Conservation (phyloP, 2,329 filamentous ascomycete genomes). For the Colletotrichum sansevieriae region DNA sequence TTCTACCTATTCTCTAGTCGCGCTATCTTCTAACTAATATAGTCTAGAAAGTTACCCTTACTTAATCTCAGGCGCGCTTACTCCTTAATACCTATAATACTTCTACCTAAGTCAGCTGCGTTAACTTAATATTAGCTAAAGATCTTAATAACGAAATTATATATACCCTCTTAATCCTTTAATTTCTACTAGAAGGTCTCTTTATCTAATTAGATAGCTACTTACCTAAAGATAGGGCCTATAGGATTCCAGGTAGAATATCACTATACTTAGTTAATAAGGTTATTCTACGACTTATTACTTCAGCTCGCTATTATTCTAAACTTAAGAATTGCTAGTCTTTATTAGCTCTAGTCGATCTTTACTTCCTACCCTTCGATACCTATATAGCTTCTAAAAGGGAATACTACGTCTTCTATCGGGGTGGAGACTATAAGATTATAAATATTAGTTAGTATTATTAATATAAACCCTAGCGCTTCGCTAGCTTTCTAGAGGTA, state of each 20-base stretch:
- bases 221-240: not conserved
- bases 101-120: not conserved
- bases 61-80: not conserved
- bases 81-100: not conserved
- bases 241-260: not conserved
- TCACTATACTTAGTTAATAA: not conserved
- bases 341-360: not conserved
- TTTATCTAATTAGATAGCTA: not conserved
- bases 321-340: not conserved
- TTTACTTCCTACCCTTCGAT: not conserved
- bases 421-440: conserved; percentile 49
- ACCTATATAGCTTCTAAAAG: conserved; percentile 51
- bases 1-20: not conserved
- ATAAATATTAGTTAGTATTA: conserved; percentile 56
- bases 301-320: not conserved
- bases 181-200: not conserved
- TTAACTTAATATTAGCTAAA: not conserved
- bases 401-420: conserved; percentile 61
- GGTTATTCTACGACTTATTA: not conserved
- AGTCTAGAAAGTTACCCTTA: not conserved
- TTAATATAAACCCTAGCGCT: conserved; percentile 54
- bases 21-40: not conserved
- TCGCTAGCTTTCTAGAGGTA: conserved; percentile 10
- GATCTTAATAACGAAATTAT: not conserved
- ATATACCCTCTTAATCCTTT: not conserved